Base-by-base conservation (phyloP, 2,329 filamentous ascomycete species). In the Ampelomyces quisqualis region DNA sequence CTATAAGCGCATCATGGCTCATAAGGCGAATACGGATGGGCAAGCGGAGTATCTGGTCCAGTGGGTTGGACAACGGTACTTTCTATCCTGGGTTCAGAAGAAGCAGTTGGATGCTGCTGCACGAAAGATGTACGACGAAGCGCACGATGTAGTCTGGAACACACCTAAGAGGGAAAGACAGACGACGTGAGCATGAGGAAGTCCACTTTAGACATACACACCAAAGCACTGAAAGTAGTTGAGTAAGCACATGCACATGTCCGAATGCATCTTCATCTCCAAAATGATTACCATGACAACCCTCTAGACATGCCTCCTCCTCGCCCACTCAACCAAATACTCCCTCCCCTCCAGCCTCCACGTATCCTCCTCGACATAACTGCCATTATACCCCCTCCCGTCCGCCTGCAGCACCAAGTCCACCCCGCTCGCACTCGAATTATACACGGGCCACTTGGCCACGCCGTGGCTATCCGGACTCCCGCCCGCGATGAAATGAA, bases 351-450 rank as follows among this genome's bases (percentile, higher is more conserved):
- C 68, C 26, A 65, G 37, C 45, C 73, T 65, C 37, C 53, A 76
- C 22, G 70, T 73, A 58, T 76, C 73, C 37, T 63, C 51, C 49
- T 69, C 65, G 1, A 67, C 62, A 59, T 60, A 67, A 34, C 67
- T 63, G 51, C 74, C 73, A 40, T 68, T 63, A 36, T 67, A 57
- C n/a, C 66, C 66, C 14, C 62, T 55, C 1, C 65, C 64, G 9
- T 70, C 66, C 7, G 70, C 72, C 58, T 75, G 70, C 38, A 72
- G 66, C 4, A 77, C 73, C 45, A 75, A 63, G 49, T 75, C 66
- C 53, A 68, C 32, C 2, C 72, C 71, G 4, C 58, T 52, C 2
- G 45, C 46, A 11, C 65, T 45, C n/a, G 59, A 58, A 38, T 45
- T 55, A 44, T 76, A 76, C 35, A 44, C 45, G 1, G 72, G 72